These are phyloP conservation scores for Phialophora macrospora DNA, from an alignment of 2,329 filamentous ascomycete species.

Conservation along the genomic window DNA sequence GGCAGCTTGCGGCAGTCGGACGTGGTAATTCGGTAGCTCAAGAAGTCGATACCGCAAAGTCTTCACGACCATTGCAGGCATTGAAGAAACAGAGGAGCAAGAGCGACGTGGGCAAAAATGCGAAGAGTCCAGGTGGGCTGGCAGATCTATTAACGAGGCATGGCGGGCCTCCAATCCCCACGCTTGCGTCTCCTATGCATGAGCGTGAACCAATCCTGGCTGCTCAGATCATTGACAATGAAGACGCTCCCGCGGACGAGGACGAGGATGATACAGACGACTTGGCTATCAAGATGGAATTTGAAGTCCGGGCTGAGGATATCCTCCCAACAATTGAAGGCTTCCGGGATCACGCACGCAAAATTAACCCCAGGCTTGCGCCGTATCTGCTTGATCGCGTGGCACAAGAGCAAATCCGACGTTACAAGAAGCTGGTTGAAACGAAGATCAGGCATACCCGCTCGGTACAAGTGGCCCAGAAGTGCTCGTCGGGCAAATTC, in stretches of 20 bases:
- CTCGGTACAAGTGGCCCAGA: conserved; percentile 57
- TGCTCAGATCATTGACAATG: conserved; percentile 37
- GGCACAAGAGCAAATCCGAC: conserved; percentile 75
- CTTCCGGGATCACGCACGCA: conserved; percentile 74
- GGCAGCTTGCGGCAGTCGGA: conserved; percentile 52
- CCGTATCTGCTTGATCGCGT: conserved; percentile 76
- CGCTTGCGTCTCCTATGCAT: conserved; percentile 55
- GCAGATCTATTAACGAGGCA: conserved; percentile 61
- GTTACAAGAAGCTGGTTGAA: conserved; percentile 78
- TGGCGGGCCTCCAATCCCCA: conserved; percentile 64
- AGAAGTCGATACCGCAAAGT: conserved; percentile 47
- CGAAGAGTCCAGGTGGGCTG: conserved; percentile 50
- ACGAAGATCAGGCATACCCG: conserved; percentile 72
- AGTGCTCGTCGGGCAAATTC: conserved; percentile 65
- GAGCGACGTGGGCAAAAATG: conserved; percentile 59
- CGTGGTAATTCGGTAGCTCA: conserved; percentile 65
- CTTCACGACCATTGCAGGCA: conserved; percentile 34
- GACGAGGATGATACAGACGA: conserved; percentile 54
- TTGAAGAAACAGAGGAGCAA: conserved; percentile 55
- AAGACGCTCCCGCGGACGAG: conserved; percentile 45
- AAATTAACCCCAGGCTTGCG: conserved; percentile 74
- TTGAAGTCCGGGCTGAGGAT: conserved; percentile 65
- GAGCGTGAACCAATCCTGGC: conserved; percentile 40
- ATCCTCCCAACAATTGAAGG: conserved; percentile 75
- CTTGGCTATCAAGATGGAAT: conserved; percentile 57